Percentiles rank a stretch among this genome's conserved stretches.
phyloP scores from a whole-genome alignment of 1,284 basidiomycete species.

The Fistulina hepatica region DNA sequence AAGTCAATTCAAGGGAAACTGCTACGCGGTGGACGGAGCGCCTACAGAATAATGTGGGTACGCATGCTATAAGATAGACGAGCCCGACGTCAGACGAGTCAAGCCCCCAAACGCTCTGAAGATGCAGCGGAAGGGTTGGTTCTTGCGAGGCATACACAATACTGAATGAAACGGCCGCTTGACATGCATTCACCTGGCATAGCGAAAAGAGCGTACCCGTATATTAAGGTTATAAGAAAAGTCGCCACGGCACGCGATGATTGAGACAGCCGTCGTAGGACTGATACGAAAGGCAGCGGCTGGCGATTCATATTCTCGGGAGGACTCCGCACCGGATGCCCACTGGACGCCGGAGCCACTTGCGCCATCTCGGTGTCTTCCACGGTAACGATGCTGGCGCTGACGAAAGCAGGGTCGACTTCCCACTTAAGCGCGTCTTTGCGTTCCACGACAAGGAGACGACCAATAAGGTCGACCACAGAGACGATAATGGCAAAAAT shows the following conservation, averaged over 20 bases:
- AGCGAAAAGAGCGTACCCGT: slow-evolving; percentile 35
- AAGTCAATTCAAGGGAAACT: slow-evolving; percentile 5
- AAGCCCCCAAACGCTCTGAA: slow-evolving; percentile 51
- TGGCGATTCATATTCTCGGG: background rate
- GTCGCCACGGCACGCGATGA: slow-evolving; percentile 48
- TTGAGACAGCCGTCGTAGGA: slow-evolving; percentile 35
- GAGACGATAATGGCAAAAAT: slow-evolving; percentile 57
- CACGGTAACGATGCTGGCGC: background rate
- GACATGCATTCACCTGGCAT: too few relatives aligned
- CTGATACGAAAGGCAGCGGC: slow-evolving; percentile 27
- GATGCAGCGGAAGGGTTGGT: slow-evolving; percentile 55
- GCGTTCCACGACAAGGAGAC: slow-evolving; percentile 54
- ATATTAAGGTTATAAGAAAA: slow-evolving; percentile 42
- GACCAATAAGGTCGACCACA: slow-evolving; percentile 49
- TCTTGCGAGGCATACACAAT: slow-evolving; percentile 45
- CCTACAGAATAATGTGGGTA: slow-evolving; percentile 58
- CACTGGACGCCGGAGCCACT: background rate
- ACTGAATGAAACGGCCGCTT: slow-evolving; percentile 24
- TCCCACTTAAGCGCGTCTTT: slow-evolving; percentile 45
- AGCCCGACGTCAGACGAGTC: slow-evolving; percentile 54
- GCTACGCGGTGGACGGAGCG: background rate
- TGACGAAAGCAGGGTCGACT: slow-evolving; percentile 29
- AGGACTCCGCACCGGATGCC: background rate
- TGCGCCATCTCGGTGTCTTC: background rate
- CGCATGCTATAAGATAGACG: slow-evolving; percentile 58